A percentile compares a stretch with the other conserved stretches of the same genome.
Conservation (phyloP, 2,329 filamentous ascomycete genomes). For the Pseudonectria buxi region DNA sequence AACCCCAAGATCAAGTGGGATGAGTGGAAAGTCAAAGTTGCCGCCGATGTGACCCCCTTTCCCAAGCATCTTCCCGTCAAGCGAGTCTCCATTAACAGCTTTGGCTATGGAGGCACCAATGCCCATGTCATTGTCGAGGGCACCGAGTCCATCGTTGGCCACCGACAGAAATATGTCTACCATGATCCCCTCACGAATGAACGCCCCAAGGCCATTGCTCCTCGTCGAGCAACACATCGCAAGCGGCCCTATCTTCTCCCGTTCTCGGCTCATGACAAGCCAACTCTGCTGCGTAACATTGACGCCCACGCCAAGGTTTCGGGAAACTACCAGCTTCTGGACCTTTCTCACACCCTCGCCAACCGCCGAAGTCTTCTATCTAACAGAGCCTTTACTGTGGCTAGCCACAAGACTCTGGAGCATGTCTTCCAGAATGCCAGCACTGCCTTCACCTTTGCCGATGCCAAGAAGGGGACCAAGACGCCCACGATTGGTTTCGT, state of each 20-base stretch:
- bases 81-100: slow-evolving; percentile 20
- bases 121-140: slow-evolving; percentile 18
- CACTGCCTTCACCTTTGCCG: not conserved
- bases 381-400: not conserved
- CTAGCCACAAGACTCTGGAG: not conserved
- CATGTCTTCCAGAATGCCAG: not conserved
- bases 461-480: too few species aligned
- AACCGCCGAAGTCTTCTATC: not conserved
- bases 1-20: slow-evolving; percentile 21
- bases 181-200: not conserved
- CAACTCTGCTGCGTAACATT: too few species aligned
- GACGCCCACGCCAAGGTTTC: too few species aligned
- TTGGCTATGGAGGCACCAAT: slow-evolving; percentile 23
- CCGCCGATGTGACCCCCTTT: slow-evolving; percentile 9
- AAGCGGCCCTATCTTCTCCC: slow-evolving; percentile 1
- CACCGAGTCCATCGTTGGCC: not conserved
- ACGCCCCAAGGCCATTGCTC: slow-evolving; percentile 2
- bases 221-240: not conserved
- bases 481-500: slow-evolving; percentile 3
- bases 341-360: slow-evolving; percentile 3
- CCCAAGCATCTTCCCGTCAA: slow-evolving; percentile 5
- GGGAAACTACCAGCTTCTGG: not conserved
- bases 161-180: not conserved
- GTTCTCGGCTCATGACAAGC: slow-evolving; percentile 1
- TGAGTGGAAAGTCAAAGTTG: slow-evolving; percentile 17